A percentile compares a stretch with the other conserved stretches of the same genome.
phyloP scores from a whole-genome alignment of 305 asterid species.

The Nicotiana rustica region DNA sequence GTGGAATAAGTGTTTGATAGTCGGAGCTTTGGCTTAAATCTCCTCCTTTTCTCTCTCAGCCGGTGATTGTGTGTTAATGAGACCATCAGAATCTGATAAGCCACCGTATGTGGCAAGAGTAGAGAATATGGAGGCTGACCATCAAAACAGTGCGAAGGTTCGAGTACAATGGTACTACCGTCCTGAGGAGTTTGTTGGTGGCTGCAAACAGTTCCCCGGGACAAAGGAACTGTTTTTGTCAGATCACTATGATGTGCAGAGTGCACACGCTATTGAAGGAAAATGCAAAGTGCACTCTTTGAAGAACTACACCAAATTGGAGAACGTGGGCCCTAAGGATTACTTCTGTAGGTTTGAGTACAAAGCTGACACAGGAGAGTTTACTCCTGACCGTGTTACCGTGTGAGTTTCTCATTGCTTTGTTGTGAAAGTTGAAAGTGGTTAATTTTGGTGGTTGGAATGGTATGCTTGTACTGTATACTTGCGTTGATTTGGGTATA shows the following conservation, averaged over 20 bases:
- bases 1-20: not conserved
- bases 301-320: conserved; percentile 37
- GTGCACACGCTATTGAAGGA: conserved; percentile 37
- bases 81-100: conserved; percentile 34
- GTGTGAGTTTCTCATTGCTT: conserved; percentile 32
- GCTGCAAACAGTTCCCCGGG: conserved; percentile 36
- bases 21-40: not conserved
- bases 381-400: conserved; percentile 38
- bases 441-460: not conserved
- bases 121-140: conserved; percentile 36
- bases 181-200: conserved; percentile 34
- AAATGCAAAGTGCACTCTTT: conserved; percentile 37
- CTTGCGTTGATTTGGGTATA: not conserved
- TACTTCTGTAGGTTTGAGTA: conserved; percentile 39
- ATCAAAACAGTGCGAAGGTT: conserved; percentile 34
- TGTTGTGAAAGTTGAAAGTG: not conserved
- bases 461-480: not conserved
- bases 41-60: conserved; percentile 22
- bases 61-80: conserved; percentile 37
- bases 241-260: conserved; percentile 36
- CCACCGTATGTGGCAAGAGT: conserved; percentile 36
- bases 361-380: conserved; percentile 32
- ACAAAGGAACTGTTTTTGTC: conserved; percentile 35
- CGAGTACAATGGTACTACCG: conserved; percentile 37
- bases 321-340: conserved; percentile 33